Evolutionary conservation across 2,329 filamentous ascomycete species (phyloP), one percentile per base, ranked within the genome.

Genomic region (Plectosphaerella sp.): DNA sequence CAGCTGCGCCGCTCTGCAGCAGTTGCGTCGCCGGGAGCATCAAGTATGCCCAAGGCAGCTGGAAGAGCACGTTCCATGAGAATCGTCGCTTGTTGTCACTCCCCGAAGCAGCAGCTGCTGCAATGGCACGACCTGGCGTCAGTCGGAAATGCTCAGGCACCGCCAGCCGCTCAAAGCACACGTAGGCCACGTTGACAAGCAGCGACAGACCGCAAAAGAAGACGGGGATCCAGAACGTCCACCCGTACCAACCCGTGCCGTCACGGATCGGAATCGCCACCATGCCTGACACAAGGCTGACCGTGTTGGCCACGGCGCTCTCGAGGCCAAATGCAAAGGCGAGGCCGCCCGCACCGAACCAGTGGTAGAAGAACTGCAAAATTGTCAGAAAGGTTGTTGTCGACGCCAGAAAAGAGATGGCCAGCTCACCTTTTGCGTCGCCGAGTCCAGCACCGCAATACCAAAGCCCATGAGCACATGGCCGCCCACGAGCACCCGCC

Each of bases 401-500:
- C 9, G 16, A 10, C 10, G 10, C 33, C 20, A 24, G 37, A 4
- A 9, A 25, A 14, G 6, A 20, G 8, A 12, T 0, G 0, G 11
- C 5, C 2, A 7, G 15, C 20, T 35, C 14, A 57, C 59, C 58
- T 61, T 62, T 45, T 62, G 59, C 4, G 49, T 53, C 10, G 58
- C 60, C 3, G 48, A 54, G 41, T 62, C 59, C 33, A 62, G 55
- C 36, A 62, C 53, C 15, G 59, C 58, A 43, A 60, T 58, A 1
- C 60, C 59, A 42, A 61, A 60, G 0, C 59, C 60, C 58, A 61
- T 60, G 9, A 62, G 15, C n/a, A 62, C 54, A 42, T 61, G 55
- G 0, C 60, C 59, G 14, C 56, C 48, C 1, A 58, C 57, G 6
- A 61, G 47, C 5, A 60, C 54, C 37, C 59, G 42, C 58, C 59